These are phyloP conservation scores for Macrolepiota albuminosa DNA, from an alignment of 768 basidiomycete genomes.

Conservation along the genomic window DNA sequence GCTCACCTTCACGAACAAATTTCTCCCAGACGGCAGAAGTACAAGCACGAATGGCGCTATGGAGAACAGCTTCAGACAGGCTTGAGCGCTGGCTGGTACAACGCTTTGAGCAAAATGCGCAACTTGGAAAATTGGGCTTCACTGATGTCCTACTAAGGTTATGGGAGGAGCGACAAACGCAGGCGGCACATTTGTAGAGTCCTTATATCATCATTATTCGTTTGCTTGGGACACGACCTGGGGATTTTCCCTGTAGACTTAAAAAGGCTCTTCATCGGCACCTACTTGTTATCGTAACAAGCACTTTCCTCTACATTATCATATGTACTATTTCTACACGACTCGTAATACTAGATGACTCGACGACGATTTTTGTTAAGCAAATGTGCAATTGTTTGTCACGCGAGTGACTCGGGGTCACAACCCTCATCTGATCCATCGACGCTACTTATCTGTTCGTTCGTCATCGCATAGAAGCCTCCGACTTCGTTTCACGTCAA, in stretches of 20 bases:
- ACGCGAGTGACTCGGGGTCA: constrained; percentile 13
- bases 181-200: constrained; percentile 15
- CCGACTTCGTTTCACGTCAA: constrained; percentile 12
- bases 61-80: constrained; percentile 77
- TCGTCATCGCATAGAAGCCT: constrained; percentile 10
- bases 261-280: constrained; percentile 11
- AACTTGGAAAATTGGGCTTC: constrained; percentile 83
- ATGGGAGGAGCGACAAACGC: constrained; percentile 65
- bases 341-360: constrained; percentile 11
- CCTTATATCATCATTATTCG: constrained; percentile 2
- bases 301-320: constrained; percentile 7
- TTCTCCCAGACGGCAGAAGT: constrained; percentile 93
- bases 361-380: constrained; percentile 9
- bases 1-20: constrained; percentile 54
- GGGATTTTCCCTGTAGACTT: constrained; percentile 11
- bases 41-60: constrained; percentile 74
- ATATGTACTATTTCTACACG: constrained; percentile 1
- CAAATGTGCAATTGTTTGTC: constrained; percentile 10
- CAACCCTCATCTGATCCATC: constrained; percentile 6
- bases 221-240: constrained; percentile 4
- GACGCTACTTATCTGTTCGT: neutral
- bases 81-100: constrained; percentile 85
- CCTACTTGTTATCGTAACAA: constrained; percentile 1
- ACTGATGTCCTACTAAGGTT: constrained; percentile 80
- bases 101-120: constrained; percentile 90